Evolutionary conservation across 768 basidiomycete species (phyloP).

Genomic region (Tremella fuciformis): DNA sequence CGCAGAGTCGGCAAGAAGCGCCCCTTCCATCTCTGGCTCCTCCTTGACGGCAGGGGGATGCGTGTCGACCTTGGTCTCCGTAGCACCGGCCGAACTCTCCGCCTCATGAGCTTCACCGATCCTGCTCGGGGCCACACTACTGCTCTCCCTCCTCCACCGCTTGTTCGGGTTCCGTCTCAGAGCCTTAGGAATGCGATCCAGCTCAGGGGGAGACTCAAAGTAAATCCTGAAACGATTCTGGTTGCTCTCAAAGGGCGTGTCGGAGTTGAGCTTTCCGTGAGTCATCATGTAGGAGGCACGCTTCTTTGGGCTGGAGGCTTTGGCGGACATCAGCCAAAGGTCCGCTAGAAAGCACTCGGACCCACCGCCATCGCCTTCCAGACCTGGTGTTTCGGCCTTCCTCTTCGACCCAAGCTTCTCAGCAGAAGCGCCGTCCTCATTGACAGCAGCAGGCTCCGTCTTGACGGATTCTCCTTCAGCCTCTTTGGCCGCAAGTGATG

Average conservation of each 20-base stretch:
- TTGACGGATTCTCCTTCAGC: neutral
- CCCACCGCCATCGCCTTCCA: slow-evolving; percentile 43
- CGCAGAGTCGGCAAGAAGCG: too few species aligned
- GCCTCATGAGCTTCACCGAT: neutral
- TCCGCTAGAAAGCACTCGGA: slow-evolving; percentile 8
- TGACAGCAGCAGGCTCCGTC: neutral
- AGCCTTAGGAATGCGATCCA: slow-evolving; percentile 45
- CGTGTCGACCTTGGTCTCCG: slow-evolving; percentile 5
- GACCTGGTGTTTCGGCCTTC: slow-evolving; percentile 46
- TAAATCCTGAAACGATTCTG: slow-evolving; percentile 55
- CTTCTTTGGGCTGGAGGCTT: slow-evolving; percentile 28
- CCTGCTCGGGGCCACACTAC: slow-evolving; percentile 33
- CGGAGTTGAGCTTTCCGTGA: slow-evolving; percentile 7
- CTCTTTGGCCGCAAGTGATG: neutral
- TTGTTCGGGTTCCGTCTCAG: slow-evolving; percentile 32
- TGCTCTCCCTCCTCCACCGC: slow-evolving; percentile 38
- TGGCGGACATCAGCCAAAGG: too few species aligned
- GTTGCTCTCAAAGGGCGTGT: slow-evolving; percentile 11
- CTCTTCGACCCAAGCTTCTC: slow-evolving; percentile 47
- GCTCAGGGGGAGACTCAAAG: slow-evolving; percentile 53
- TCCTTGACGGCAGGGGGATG: slow-evolving; percentile 8
- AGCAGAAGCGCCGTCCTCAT: slow-evolving; percentile 6
- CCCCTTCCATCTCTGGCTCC: slow-evolving; percentile 5
- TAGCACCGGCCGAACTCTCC: neutral
- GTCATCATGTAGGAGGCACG: slow-evolving; percentile 13